These are phyloP conservation scores for Fraxinus platypoda DNA, from an alignment of 305 asterid species.

Conservation along the genomic window DNA sequence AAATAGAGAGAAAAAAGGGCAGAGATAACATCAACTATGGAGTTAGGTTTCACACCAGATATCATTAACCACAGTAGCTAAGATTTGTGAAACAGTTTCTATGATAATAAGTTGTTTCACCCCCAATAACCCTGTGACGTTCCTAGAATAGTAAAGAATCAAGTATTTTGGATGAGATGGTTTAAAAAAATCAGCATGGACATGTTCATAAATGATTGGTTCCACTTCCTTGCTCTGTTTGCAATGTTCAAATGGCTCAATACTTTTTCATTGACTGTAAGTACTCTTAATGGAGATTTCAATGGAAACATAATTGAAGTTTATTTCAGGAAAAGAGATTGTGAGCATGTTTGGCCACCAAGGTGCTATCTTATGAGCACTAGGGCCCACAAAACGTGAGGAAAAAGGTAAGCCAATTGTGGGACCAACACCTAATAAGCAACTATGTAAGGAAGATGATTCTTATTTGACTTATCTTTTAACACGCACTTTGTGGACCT, in stretches of 20 bases:
- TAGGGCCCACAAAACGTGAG: neutral
- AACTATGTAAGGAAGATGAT: neutral
- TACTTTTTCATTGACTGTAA: neutral
- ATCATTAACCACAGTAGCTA: constrained; percentile 6
- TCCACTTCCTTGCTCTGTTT: neutral
- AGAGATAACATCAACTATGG: neutral
- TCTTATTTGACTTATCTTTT: neutral
- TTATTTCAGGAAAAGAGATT: neutral
- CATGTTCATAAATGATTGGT: neutral
- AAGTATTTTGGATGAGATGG: neutral
- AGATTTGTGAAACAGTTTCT: neutral
- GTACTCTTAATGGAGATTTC: neutral
- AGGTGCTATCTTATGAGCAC: neutral
- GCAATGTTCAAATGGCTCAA: neutral
- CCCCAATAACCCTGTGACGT: neutral
- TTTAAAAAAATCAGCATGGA: neutral
- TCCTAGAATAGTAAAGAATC: neutral
- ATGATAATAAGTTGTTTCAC: neutral
- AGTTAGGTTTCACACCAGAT: neutral
- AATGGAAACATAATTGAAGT: neutral
- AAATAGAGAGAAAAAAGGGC: constrained; percentile 6
- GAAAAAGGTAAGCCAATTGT: neutral
- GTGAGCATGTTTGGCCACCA: neutral
- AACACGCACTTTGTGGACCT: neutral
- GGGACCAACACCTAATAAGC: neutral